These are phyloP conservation scores for Phytophthora macrochlamydospora DNA, from an alignment of 352 stramenopile species.

Conservation along the genomic window DNA sequence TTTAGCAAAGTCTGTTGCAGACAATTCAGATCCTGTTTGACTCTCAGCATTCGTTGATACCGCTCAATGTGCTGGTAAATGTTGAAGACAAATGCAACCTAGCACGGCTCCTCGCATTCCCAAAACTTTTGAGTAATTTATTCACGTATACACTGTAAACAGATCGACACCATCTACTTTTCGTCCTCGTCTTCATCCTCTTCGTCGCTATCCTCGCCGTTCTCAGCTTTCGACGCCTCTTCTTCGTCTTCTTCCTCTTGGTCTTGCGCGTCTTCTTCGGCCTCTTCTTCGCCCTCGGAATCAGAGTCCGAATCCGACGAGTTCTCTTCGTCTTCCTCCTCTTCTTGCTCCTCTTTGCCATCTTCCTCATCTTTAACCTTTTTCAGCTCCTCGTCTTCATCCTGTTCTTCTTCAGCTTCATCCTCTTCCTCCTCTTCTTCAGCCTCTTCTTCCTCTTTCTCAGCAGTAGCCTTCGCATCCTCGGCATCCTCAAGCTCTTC, in stretches of 20 bases:
- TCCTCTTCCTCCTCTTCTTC: conserved; percentile 25
- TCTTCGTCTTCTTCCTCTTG: conserved; percentile 1
- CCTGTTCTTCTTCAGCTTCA: conserved; percentile 17
- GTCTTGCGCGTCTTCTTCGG: conserved; percentile 14
- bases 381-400: conserved; percentile 20
- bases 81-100: too few species aligned
- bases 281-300: background rate
- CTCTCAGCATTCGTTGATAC: too few species aligned
- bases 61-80: too few species aligned
- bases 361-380: conserved; percentile 14
- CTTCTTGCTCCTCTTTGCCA: conserved; percentile 17
- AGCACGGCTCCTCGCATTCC: too few species aligned
- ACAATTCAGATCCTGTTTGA: too few species aligned
- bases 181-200: conserved; percentile 16
- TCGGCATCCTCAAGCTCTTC: conserved; percentile 27
- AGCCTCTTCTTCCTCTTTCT: conserved; percentile 30
- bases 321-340: conserved; percentile 15
- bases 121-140: background rate
- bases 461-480: conserved; percentile 17
- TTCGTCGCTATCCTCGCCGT: conserved; percentile 19
- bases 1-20: too few species aligned
- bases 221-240: conserved; percentile 15
- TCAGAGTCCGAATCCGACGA: background rate
- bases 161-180: background rate
- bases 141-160: background rate